Percentiles rank a stretch among this genome's conserved stretches.
Evolutionary conservation across 176 grass and related monocot species (phyloP).

Genomic region (Chrysopogon serrulatus): DNA sequence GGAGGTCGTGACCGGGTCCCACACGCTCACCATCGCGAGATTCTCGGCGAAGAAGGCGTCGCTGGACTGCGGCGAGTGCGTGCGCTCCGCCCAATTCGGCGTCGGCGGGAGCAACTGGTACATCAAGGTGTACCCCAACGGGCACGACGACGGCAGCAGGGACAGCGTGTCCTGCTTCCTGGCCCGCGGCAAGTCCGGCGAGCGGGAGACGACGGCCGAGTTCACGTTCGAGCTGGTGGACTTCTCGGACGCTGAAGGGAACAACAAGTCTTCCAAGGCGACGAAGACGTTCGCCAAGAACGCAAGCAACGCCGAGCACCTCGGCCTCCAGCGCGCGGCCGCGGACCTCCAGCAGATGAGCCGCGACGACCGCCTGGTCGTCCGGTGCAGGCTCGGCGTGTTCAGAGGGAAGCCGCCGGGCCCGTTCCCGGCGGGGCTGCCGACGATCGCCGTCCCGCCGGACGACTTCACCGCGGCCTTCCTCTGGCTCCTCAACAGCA

Average conservation of each 20-base stretch:
- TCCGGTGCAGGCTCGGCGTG: slow-evolving; percentile 2
- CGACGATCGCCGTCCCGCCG: neutral
- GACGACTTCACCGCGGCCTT: neutral
- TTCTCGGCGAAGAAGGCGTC: neutral
- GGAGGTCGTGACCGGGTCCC: neutral
- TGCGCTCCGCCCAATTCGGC: neutral
- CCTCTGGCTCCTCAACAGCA: neutral
- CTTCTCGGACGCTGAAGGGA: neutral
- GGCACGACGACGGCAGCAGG: neutral
- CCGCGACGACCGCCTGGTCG: neutral
- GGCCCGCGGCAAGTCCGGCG: neutral
- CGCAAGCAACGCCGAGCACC: neutral
- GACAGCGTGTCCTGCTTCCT: neutral
- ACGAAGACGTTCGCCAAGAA: neutral
- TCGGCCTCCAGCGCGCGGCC: neutral
- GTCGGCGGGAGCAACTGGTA: slow-evolving; percentile 16
- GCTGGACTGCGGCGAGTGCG: neutral
- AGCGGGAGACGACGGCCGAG: slow-evolving; percentile 3
- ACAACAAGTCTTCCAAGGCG: neutral
- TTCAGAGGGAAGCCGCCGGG: neutral
- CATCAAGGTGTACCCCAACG: slow-evolving; percentile 24
- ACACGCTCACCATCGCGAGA: neutral
- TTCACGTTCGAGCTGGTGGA: neutral
- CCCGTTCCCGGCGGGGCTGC: neutral
- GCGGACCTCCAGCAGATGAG: neutral